Evolutionary conservation across 805 yeast genomes (phyloP).

Genomic region (Kuraishia piskuri): DNA sequence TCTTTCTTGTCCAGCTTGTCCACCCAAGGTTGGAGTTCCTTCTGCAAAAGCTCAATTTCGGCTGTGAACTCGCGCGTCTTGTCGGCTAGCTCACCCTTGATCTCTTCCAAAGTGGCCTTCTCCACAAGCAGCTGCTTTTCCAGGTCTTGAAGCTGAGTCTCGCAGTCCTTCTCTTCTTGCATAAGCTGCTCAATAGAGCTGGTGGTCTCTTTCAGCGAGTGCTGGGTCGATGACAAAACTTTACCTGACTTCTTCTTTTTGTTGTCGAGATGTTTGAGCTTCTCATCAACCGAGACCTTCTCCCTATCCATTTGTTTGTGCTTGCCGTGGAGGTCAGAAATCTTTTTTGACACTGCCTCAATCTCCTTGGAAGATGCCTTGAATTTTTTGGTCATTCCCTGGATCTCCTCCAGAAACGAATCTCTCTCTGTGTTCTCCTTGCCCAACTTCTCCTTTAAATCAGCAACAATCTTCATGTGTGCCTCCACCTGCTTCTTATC

Average conservation of each 20-base stretch:
- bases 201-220: slow-evolving; percentile 34
- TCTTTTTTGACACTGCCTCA: slow-evolving; percentile 15
- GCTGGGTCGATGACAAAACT: slow-evolving; percentile 37
- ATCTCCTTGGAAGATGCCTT: slow-evolving; percentile 13
- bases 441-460: slow-evolving; percentile 31
- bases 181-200: slow-evolving; percentile 34
- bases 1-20: slow-evolving; percentile 55
- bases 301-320: slow-evolving; percentile 43
- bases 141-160: slow-evolving; percentile 36
- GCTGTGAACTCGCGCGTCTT: slow-evolving; percentile 65
- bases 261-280: slow-evolving; percentile 51
- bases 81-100: slow-evolving; percentile 58
- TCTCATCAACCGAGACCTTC: slow-evolving; percentile 69
- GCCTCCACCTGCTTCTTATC: slow-evolving; percentile 30
- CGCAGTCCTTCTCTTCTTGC: slow-evolving; percentile 35
- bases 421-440: slow-evolving; percentile 33
- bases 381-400: slow-evolving; percentile 21
- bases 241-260: slow-evolving; percentile 56
- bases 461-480: slow-evolving; percentile 28
- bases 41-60: slow-evolving; percentile 56
- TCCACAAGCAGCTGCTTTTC: slow-evolving; percentile 40
- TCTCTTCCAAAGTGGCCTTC: slow-evolving; percentile 46
- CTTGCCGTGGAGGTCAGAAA: slow-evolving; percentile 22
- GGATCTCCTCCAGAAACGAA: slow-evolving; percentile 29
- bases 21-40: slow-evolving; percentile 76